phyloP scores from a whole-genome alignment of 495 filamentous ascomycete genomes.

The Neurospora sp. region DNA sequence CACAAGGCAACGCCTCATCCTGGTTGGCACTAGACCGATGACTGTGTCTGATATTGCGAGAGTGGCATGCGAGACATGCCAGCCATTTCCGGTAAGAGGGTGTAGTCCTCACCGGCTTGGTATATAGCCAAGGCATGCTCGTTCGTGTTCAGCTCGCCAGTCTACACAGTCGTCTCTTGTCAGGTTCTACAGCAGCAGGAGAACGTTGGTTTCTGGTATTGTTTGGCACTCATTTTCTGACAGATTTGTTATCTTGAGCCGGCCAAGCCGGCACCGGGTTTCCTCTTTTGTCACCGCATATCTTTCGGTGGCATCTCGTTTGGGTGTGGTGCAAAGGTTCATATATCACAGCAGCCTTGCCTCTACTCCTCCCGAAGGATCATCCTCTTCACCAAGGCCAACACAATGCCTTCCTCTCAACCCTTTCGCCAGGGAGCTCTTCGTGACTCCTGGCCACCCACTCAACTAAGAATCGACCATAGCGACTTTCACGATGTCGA shows the following conservation, averaged over 20 bases:
- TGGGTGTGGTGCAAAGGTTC: neutral
- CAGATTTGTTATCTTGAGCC: slow-evolving; percentile 17
- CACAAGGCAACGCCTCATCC: slow-evolving; percentile 13
- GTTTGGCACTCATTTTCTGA: slow-evolving; percentile 11
- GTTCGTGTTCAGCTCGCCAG: neutral
- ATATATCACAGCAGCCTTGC: neutral
- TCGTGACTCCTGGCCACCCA: slow-evolving; percentile 22
- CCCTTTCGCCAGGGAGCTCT: neutral
- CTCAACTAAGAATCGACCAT: slow-evolving; percentile 25
- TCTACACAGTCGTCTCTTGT: slow-evolving; percentile 8
- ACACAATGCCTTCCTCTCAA: neutral
- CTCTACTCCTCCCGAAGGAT: neutral
- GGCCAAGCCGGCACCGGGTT: slow-evolving; percentile 20
- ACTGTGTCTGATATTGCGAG: slow-evolving; percentile 7
- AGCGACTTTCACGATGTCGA: slow-evolving; percentile 30
- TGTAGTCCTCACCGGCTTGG: neutral
- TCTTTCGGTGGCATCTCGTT: neutral
- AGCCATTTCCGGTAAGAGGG: slow-evolving; percentile 3
- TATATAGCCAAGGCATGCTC: neutral
- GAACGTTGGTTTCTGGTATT: neutral
- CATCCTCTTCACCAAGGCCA: neutral
- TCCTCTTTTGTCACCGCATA: slow-evolving; percentile 1
- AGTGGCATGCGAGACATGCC: slow-evolving; percentile 1
- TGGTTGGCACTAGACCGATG: slow-evolving; percentile 11
- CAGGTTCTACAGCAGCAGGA: slow-evolving; percentile 8